phyloP scores from a whole-genome alignment of 208 protist species.

The Acanthamoeba triangularis region DNA sequence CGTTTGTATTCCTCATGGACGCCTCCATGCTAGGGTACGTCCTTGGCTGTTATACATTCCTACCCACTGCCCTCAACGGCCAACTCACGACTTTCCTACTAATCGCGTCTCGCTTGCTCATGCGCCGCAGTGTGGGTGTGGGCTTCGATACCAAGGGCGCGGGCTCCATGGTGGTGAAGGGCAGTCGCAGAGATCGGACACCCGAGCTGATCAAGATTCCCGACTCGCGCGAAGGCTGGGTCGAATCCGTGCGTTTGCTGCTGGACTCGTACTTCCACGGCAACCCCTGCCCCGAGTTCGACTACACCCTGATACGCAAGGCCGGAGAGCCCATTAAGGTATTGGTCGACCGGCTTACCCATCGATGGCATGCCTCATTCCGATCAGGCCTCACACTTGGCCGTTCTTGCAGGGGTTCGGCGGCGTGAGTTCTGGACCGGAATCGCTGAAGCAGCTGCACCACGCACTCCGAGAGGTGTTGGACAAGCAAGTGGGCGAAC shows the following conservation, averaged over 20 bases:
- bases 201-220: constrained; percentile 75
- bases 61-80: no score
- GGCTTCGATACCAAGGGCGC: constrained; percentile 92
- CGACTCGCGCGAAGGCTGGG: constrained; percentile 90
- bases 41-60: background rate
- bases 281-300: constrained; percentile 84
- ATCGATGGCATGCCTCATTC: background rate
- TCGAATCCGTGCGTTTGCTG: constrained; percentile 87
- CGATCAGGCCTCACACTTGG: background rate
- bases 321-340: constrained; percentile 88
- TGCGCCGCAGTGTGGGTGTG: constrained; percentile 88
- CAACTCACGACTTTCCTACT: constrained; percentile 51
- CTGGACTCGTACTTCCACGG: constrained; percentile 89
- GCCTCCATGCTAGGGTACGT: constrained; percentile 90
- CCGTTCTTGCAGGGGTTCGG: constrained; percentile 83
- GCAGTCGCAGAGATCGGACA: constrained; percentile 2
- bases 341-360: background rate
- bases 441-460: constrained; percentile 87
- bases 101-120: background rate
- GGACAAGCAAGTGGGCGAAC: constrained; percentile 78
- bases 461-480: constrained; percentile 69
- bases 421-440: constrained; percentile 87
- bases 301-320: constrained; percentile 89
- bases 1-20: constrained; percentile 94
- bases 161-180: constrained; percentile 76